These are phyloP conservation scores for Gomphus bonarii DNA, from an alignment of 1,284 basidiomycete species.

Conservation along the genomic window DNA sequence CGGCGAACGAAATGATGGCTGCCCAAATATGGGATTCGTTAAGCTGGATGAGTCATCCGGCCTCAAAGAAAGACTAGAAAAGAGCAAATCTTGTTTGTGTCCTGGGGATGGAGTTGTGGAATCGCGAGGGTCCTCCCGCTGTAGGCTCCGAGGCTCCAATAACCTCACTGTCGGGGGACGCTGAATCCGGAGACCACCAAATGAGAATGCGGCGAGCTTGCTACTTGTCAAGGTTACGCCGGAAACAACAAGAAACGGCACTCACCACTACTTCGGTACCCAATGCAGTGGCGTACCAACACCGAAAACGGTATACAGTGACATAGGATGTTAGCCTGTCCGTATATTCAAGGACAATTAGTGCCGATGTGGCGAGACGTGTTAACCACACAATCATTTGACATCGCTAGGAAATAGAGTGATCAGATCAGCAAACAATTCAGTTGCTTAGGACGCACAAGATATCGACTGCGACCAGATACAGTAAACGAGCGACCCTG, in stretches of 20 bases:
- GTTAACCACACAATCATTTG: slow-evolving; percentile 41
- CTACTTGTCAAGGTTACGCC: background rate
- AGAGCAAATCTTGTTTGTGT: slow-evolving; percentile 18
- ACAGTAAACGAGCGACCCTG: slow-evolving; percentile 61
- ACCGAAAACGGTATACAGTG: slow-evolving; percentile 24
- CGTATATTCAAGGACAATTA: slow-evolving; percentile 34
- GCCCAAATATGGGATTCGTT: slow-evolving; percentile 51
- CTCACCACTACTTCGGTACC: slow-evolving; percentile 45
- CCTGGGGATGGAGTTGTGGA: slow-evolving; percentile 19
- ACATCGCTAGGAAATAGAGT: slow-evolving; percentile 15
- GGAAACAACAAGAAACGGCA: slow-evolving; percentile 9
- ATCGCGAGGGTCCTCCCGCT: background rate
- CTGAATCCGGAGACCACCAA: slow-evolving; percentile 3
- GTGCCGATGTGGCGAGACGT: slow-evolving; percentile 33
- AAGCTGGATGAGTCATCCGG: slow-evolving; percentile 4
- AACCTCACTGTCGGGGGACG: slow-evolving; percentile 7
- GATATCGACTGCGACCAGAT: slow-evolving; percentile 49
- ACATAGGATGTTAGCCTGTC: slow-evolving; percentile 31
- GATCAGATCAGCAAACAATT: background rate
- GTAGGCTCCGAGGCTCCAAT: background rate
- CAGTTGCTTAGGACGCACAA: slow-evolving; percentile 30
- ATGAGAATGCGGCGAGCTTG: slow-evolving; percentile 5
- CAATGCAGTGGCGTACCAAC: slow-evolving; percentile 36
- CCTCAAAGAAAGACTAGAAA: slow-evolving; percentile 42
- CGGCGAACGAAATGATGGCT: slow-evolving; percentile 36